Base-by-base conservation (phyloP, 179 eudicot species). In the Beta macrorhiza region DNA sequence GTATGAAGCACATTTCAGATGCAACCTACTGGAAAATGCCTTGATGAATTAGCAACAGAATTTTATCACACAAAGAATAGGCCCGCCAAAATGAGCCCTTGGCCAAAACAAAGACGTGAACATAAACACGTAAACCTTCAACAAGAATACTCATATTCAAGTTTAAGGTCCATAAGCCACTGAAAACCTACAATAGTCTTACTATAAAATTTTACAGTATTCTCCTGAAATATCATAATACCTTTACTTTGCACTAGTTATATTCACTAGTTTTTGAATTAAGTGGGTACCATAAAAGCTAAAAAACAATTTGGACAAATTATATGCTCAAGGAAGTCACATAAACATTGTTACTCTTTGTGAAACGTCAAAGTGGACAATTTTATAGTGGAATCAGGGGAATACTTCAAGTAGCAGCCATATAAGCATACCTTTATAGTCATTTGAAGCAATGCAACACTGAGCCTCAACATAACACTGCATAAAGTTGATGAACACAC, bases 391-490 rank as follows among this genome's bases (percentile, higher is more conserved):
- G 69, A 63, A 65, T 12, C 29, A 5, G 7, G 13, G 12, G 8
- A 5, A 16, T 22, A 73, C 5, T 74, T 78, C 20, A 75, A 78
- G 56, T 4, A 68, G 13, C 12, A 51, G 17, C 53, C 37, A 55
- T 45, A 20, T 25, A 29, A 69, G 49, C 59, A 63, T 75, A 95
- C 99, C 99, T 95, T 91, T 95, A 84, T 95, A 92, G 81, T 96
- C 94, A 85, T 91, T 90, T 83, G 96, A 91, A 32, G 96, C 91
- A 85, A 93, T 86, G 80, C 92, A 92, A 82, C 99, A 96, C 80
- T 92, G 98, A 81, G 96, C 98, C 88, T 96, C 99, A 67, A 84
- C 96, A 86, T 93, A 96, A 74, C 96, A 92, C 99, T 96, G 98
- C 91, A 88, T 25, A 79, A 17, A 75, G 71, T 70, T 29, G 65